A percentile compares a stretch with the other conserved stretches of the same genome.
Evolutionary conservation across 73 alveolate species (phyloP).

Genomic region (Paramecium biaurelia): DNA sequence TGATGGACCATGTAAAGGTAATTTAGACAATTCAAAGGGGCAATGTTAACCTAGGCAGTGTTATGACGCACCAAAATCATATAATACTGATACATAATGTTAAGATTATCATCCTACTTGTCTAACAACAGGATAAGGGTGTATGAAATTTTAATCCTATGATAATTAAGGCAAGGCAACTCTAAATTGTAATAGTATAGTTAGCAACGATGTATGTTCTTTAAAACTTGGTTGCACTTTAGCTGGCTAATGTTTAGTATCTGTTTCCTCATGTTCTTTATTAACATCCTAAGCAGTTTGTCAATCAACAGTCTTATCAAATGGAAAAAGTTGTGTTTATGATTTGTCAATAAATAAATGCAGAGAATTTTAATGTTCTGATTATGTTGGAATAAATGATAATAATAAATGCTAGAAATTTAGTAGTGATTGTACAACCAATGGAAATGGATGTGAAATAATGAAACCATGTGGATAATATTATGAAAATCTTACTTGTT

Average conservation of each 20-base stretch:
- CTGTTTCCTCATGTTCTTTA: background rate
- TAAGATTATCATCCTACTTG: background rate
- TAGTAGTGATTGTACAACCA: background rate
- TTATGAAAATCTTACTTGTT: background rate
- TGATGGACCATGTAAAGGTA: conserved; percentile 29
- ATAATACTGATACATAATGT: conserved; percentile 28
- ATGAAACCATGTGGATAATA: background rate
- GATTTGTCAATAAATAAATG: background rate
- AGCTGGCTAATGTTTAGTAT: background rate
- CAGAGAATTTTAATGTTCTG: background rate
- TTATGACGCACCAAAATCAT: background rate
- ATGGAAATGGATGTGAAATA: background rate
- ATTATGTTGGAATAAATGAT: background rate
- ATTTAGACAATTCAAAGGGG: background rate
- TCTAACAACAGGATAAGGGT: conserved; percentile 12
- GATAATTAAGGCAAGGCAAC: background rate
- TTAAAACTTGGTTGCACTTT: background rate
- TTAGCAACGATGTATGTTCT: background rate
- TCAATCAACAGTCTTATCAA: background rate
- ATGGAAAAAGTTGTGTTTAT: background rate
- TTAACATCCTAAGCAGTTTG: background rate
- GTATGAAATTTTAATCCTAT: background rate
- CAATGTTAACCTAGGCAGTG: background rate
- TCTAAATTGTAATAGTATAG: background rate
- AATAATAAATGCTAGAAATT: background rate